Conservation (phyloP, 768 basidiomycete genomes). For the Gyrodon lividus region DNA sequence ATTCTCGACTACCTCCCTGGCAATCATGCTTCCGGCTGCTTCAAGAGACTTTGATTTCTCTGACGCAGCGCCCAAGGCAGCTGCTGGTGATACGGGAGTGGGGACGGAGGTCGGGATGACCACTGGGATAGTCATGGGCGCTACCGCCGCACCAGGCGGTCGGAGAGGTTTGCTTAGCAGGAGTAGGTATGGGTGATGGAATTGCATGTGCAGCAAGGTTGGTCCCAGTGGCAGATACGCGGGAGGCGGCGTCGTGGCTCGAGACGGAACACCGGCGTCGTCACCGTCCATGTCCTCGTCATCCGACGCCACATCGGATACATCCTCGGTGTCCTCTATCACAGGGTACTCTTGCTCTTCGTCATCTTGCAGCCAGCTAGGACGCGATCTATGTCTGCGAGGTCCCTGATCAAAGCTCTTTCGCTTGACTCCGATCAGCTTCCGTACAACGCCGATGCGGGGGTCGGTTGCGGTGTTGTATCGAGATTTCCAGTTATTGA, state of each 20-base stretch:
- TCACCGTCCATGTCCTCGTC: conserved; percentile 38
- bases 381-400: conserved; percentile 35
- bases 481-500: conserved; percentile 45
- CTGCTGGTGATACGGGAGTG: conserved; percentile 84
- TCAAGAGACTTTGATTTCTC: conserved; percentile 71
- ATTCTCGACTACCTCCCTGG: conserved; percentile 74
- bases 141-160: conserved; percentile 53
- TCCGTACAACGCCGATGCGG: conserved; percentile 63
- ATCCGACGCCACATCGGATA: conserved; percentile 41
- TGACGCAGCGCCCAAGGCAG: conserved; percentile 57
- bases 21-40: conserved; percentile 59
- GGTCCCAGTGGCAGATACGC: conserved; percentile 71
- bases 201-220: conserved; percentile 62
- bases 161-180: conserved; percentile 59
- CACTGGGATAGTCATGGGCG: conserved; percentile 42
- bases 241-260: conserved; percentile 70
- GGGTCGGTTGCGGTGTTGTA: conserved; percentile 71
- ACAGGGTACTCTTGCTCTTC: conserved; percentile 44
- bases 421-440: conserved; percentile 69
- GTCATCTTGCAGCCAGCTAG: conserved; percentile 46
- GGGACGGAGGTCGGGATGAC: conserved; percentile 57
- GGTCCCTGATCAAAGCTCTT: conserved; percentile 45
- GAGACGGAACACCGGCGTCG: conserved; percentile 34
- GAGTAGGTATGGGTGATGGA: conserved; percentile 63
- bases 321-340: conserved; percentile 36